Evolutionary conservation across 306 rosid species (phyloP).

Genomic region (Pyrus communis): DNA sequence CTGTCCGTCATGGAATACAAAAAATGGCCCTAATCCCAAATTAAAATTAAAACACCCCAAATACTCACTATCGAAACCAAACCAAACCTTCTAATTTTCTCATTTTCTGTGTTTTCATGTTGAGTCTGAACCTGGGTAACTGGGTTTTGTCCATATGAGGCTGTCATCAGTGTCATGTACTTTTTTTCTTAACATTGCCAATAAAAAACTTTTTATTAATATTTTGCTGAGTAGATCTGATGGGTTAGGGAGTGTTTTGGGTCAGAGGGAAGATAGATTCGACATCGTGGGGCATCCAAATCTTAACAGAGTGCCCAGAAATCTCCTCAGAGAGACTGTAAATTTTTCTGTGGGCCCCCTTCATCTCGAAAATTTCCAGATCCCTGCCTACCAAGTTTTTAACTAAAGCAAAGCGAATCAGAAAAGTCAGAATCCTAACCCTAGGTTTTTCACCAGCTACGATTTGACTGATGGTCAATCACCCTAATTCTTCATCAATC

Average conservation of each 20-base stretch:
- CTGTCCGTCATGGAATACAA: background rate
- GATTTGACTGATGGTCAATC: background rate
- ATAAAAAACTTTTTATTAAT: background rate
- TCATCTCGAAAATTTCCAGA: background rate
- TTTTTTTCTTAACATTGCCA: background rate
- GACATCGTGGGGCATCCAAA: conserved; percentile 32
- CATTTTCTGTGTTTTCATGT: background rate
- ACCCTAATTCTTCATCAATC: background rate
- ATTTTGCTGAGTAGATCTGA: background rate
- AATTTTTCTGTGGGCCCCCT: background rate
- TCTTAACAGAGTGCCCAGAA: conserved; percentile 25
- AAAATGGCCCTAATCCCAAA: background rate
- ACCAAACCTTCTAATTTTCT: background rate
- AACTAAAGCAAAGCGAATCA: background rate
- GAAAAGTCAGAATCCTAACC: background rate
- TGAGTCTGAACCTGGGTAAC: background rate
- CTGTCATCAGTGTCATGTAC: background rate
- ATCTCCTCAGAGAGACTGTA: conserved; percentile 21
- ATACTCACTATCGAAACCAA: background rate
- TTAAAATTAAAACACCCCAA: background rate
- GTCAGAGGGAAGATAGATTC: conserved; percentile 28
- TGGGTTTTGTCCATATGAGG: conserved; percentile 8
- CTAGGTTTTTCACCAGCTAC: background rate
- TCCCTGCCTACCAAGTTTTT: background rate
- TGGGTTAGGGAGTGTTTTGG: background rate